Base-by-base conservation (phyloP, 495 filamentous ascomycete species). In the Beverwykella pulmonaria region DNA sequence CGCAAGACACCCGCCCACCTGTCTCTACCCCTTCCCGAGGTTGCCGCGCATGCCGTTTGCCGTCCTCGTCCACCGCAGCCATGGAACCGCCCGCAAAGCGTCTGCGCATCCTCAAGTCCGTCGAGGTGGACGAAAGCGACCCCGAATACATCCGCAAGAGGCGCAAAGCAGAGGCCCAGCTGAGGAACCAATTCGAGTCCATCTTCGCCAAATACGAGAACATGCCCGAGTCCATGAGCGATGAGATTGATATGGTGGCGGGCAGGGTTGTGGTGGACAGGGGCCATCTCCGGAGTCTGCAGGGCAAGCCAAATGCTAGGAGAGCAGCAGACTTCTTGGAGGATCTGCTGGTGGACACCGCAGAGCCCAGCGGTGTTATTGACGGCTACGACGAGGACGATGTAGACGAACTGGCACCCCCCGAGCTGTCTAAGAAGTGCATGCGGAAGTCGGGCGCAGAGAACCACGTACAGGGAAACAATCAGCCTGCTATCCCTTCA, bases 191-290 rank as follows among this genome's bases (percentile, higher is more conserved):
- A 1, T 96, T 94, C 69, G 92, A 97, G 71, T 73, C 80, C 48
- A 96, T 98, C 39, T 96, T 97, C 71, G 84, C 86, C 29, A 96
- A 94, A 75, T 98, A 97, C 74, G 85, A 22, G 84, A 83, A 69
- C 89, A 97, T 76, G 53, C 53, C 60, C 34, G 55, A 59, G n/a
- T 19, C 22, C 10, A 34, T 39, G 60, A 56, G 87, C 17, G 92
- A 94, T 71, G 90, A 92, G 76, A 89, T 95, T 68, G 90, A 94
- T 77, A 76, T 92, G 23, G 77, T 80, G 60, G 94, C 89, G 0
- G 91, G 90, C 22, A 79, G 90, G 48, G 87, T 98, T 27, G 82
- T 93, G 15, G 88, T 96, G 32, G 82, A 97, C 75, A 93, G 95
- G 81, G 93, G 94, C 2, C 93, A 97, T 79, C 71, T 96, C 12